Evolutionary conservation across 2,329 filamentous ascomycete genomes (phyloP).

Genomic region (Diaporthe sp.): DNA sequence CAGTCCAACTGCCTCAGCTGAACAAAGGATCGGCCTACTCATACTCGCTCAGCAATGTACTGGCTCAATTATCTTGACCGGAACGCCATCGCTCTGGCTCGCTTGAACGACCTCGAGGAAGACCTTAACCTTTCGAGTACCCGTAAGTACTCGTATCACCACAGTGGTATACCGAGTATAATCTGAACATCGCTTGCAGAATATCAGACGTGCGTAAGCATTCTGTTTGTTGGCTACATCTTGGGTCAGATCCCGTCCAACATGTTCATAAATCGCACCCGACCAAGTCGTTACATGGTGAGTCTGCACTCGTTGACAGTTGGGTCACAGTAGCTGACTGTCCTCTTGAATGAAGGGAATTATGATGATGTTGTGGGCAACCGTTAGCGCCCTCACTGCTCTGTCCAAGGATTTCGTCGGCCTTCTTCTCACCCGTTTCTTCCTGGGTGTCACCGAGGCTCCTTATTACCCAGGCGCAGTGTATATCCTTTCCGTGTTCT

Average conservation of each 20-base stretch:
- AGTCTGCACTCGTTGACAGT: constrained; percentile 53
- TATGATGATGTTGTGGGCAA: constrained; percentile 57
- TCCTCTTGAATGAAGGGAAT: constrained; percentile 44
- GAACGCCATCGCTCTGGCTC: constrained; percentile 70
- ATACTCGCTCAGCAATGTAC: constrained; percentile 27
- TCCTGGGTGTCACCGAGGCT: constrained; percentile 58
- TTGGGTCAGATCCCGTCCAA: constrained; percentile 46
- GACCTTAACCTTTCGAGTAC: constrained; percentile 63
- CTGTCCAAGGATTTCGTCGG: constrained; percentile 57
- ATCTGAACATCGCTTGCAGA: constrained; percentile 44
- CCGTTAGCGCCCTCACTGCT: constrained; percentile 58
- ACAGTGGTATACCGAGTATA: neutral
- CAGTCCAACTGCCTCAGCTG: neutral
- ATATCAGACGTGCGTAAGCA: constrained; percentile 63
- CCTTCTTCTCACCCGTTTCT: constrained; percentile 58
- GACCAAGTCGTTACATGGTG: constrained; percentile 61
- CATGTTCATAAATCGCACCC: constrained; percentile 44
- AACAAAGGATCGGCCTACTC: neutral
- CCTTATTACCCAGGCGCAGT: constrained; percentile 56
- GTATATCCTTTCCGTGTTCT: constrained; percentile 72
- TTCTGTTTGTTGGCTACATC: constrained; percentile 64
- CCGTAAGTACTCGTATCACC: constrained; percentile 31
- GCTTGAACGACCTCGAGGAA: constrained; percentile 66
- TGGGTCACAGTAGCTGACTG: constrained; percentile 54
- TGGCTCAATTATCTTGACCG: constrained; percentile 56